These are phyloP conservation scores for Pseudogymnoascus sp. DNA, from an alignment of 2,329 filamentous ascomycete genomes.

Conservation along the genomic window DNA sequence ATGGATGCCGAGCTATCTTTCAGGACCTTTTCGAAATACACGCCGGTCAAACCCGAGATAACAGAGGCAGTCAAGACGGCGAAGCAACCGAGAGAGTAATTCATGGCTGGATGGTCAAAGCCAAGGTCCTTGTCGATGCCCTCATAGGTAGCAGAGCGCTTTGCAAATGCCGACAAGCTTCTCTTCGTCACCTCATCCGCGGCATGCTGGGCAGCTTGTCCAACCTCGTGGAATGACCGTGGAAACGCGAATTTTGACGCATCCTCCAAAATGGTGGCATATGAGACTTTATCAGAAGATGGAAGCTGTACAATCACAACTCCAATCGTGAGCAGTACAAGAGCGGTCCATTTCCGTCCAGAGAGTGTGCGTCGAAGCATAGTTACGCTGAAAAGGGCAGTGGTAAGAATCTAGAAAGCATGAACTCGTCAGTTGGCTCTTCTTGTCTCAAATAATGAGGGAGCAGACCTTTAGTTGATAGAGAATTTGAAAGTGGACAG, in stretches of 20 bases:
- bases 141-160: constrained; percentile 81
- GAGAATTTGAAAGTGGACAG: constrained; percentile 86
- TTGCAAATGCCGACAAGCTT: constrained; percentile 42
- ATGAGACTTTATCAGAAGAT: constrained; percentile 46
- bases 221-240: constrained; percentile 69
- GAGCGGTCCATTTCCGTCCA: constrained; percentile 68
- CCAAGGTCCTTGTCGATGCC: constrained; percentile 65
- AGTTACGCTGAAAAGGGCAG: constrained; percentile 76
- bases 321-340: constrained; percentile 72
- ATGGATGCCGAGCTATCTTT: constrained; percentile 72
- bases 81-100: constrained; percentile 69
- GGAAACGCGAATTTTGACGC: constrained; percentile 58
- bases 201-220: constrained; percentile 48
- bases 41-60: constrained; percentile 76
- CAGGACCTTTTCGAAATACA: constrained; percentile 85
- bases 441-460: neutral
- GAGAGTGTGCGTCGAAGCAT: constrained; percentile 67
- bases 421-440: neutral
- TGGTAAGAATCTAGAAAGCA: constrained; percentile 64
- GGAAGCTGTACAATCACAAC: constrained; percentile 82
- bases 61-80: constrained; percentile 72
- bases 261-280: constrained; percentile 55
- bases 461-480: constrained; percentile 78
- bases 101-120: constrained; percentile 51
- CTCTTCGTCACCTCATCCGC: constrained; percentile 45